Evolutionary conservation across 352 stramenopile genomes (phyloP), one percentile per base, ranked within the genome.

Genomic region (Globisporangium mamillatum): DNA sequence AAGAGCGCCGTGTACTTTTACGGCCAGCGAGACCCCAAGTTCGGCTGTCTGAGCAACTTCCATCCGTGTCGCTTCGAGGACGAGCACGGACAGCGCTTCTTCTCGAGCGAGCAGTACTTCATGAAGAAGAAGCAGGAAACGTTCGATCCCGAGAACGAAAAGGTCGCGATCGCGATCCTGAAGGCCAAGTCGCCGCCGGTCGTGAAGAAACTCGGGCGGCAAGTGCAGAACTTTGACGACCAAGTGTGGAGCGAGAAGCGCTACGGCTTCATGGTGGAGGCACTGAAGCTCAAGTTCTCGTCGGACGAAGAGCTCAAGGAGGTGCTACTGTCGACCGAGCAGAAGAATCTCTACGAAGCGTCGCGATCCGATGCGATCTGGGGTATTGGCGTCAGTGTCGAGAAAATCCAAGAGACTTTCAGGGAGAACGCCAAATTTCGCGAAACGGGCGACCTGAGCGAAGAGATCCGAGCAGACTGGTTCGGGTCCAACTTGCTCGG

Each of bases 111-210:
- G 64, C 82, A 91, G 76, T 87, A 67, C 58, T 89, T 91, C 48
- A 89, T 89, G 79, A 91, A 91, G 80, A 60, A 70, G 25, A 91
- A 91, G 71, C 82, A 91, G 66, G 82, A 91, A 53, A 69, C 75
- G 24, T 91, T 89, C 60, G 82, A 91, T 44, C 73, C 73, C 1
- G 52, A 73, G 1, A 91, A 91, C 24, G 46, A 68, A 1, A 1
- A 58, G 20, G 54, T 89, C 34, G 80, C 80, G 1, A n/a, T 79
- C 29, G 68, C 75, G 10, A 84, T 91, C 20, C 58, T 89, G 4
- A 73, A 72, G 29, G 79, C 80, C 34, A 89, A 84, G 60, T 72
- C 74, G 12, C 79, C 79, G 2, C 34, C 74, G 1, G 76, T 77
- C 1, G 82, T 75, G 9, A 90, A 89, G 66, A 77, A 75, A 48